A percentile compares a stretch with the other conserved stretches of the same genome.
Conservation (phyloP, 2,329 filamentous ascomycete genomes). For the Sporothrix humicola region DNA sequence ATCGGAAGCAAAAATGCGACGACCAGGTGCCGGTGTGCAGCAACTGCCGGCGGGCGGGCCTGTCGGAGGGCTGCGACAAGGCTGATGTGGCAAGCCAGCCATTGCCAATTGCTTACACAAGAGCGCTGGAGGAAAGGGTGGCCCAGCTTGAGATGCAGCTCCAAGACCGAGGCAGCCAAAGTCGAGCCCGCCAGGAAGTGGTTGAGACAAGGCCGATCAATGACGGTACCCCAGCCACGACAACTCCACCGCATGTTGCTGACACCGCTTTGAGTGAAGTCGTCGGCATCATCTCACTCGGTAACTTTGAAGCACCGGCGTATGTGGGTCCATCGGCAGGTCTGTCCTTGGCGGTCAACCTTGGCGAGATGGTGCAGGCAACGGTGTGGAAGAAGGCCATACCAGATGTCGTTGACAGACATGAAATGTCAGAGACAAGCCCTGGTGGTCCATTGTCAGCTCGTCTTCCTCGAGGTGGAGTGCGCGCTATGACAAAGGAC, state of each 20-base stretch:
- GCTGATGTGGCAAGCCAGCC: constrained; percentile 24
- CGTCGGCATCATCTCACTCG: constrained; percentile 31
- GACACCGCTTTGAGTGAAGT: constrained; percentile 28
- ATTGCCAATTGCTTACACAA: constrained; percentile 27
- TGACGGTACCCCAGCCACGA: not conserved
- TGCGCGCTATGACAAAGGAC: constrained; percentile 19
- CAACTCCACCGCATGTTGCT: not conserved
- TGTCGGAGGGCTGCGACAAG: constrained; percentile 29
- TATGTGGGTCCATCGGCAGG: constrained; percentile 32
- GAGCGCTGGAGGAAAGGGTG: constrained; percentile 27
- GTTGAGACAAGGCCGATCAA: too few species aligned
- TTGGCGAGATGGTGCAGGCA: constrained; percentile 60
- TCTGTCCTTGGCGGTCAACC: constrained; percentile 50
- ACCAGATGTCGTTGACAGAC: not conserved
- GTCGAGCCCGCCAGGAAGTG: not conserved
- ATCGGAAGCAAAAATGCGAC: constrained; percentile 62
- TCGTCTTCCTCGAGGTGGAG: not conserved
- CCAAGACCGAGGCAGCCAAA: not conserved
- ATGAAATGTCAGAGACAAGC: constrained; percentile 37
- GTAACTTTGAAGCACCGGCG: constrained; percentile 32
- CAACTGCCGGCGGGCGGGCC: constrained; percentile 30
- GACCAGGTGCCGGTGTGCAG: constrained; percentile 31
- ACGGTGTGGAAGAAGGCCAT: constrained; percentile 59
- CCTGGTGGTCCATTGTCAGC: not conserved
- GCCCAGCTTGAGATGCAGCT: not conserved